Evolutionary conservation across 148 eudicot genomes (phyloP).

Genomic region (Suaeda aralocaspica): DNA sequence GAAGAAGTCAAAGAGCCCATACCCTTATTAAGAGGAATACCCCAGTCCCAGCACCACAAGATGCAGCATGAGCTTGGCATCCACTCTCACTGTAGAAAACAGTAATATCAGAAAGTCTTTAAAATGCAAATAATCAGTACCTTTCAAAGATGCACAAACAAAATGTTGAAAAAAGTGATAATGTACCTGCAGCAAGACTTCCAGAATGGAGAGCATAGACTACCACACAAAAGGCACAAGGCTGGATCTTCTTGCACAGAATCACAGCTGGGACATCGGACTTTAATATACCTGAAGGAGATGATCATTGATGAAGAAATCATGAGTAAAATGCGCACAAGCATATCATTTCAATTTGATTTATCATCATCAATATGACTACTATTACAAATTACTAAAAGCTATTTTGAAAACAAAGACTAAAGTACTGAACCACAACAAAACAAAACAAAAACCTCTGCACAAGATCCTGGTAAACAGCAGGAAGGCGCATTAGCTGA

Average conservation of each 20-base stretch:
- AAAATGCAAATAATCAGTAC: background rate
- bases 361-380: background rate
- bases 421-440: no score
- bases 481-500: slow-evolving; percentile 74
- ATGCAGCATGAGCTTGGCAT: slow-evolving; percentile 69
- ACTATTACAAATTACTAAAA: background rate
- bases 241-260: slow-evolving; percentile 59
- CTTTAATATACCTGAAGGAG: slow-evolving; percentile 71
- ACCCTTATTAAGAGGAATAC: slow-evolving; percentile 82
- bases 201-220: slow-evolving; percentile 81
- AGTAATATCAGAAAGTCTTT: slow-evolving; percentile 14
- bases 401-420: background rate
- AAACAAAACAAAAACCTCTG: slow-evolving; percentile 53
- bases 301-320: slow-evolving; percentile 2
- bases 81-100: slow-evolving; percentile 51
- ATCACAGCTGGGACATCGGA: slow-evolving; percentile 61
- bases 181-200: slow-evolving; percentile 84
- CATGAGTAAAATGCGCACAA: background rate
- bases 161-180: background rate
- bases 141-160: background rate
- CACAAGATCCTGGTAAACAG: slow-evolving; percentile 81
- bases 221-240: slow-evolving; percentile 88
- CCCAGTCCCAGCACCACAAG: slow-evolving; percentile 93
- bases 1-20: slow-evolving; percentile 16
- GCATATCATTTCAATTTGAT: background rate